Evolutionary conservation across 176 grass and related monocot genomes (phyloP).

Genomic region (Oryza rufipogon): DNA sequence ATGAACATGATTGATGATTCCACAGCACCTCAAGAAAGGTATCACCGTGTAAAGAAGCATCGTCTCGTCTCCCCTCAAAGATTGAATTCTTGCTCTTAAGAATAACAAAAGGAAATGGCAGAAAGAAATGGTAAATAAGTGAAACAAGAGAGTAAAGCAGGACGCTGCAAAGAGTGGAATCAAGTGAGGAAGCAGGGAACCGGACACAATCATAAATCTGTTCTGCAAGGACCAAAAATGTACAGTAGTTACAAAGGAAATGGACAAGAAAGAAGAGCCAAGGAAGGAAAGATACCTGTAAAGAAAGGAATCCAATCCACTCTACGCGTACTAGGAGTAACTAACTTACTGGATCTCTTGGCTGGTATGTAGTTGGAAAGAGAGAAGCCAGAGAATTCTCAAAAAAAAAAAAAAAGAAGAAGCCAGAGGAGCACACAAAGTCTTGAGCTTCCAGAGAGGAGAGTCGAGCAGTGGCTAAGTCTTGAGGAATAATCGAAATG

Average conservation of each 20-base stretch:
- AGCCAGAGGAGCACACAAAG: neutral
- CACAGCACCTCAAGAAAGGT: constrained; percentile 36
- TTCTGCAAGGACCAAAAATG: neutral
- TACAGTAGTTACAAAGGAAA: neutral
- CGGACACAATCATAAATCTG: neutral
- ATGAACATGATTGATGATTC: neutral
- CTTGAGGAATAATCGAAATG: neutral
- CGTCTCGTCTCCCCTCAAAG: neutral
- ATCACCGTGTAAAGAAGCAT: constrained; percentile 15
- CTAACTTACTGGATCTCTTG: neutral
- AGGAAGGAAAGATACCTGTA: neutral
- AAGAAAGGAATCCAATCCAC: neutral
- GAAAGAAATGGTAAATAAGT: neutral
- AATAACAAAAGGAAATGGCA: neutral
- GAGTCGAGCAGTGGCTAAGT: too few relatives aligned
- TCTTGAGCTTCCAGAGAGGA: neutral
- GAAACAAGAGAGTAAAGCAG: neutral
- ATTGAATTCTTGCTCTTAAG: neutral
- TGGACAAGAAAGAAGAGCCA: neutral
- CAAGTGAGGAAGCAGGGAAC: constrained; percentile 21
- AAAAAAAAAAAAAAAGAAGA: too few relatives aligned
- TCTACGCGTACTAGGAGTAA: neutral
- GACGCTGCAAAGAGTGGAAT: neutral
- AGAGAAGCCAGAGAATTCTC: too few relatives aligned
- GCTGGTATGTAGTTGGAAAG: neutral